Evolutionary conservation across 164 flowering plant genomes (phyloP), one percentile per base, ranked within the genome.

Genomic region (Kingdonia uniflora): DNA sequence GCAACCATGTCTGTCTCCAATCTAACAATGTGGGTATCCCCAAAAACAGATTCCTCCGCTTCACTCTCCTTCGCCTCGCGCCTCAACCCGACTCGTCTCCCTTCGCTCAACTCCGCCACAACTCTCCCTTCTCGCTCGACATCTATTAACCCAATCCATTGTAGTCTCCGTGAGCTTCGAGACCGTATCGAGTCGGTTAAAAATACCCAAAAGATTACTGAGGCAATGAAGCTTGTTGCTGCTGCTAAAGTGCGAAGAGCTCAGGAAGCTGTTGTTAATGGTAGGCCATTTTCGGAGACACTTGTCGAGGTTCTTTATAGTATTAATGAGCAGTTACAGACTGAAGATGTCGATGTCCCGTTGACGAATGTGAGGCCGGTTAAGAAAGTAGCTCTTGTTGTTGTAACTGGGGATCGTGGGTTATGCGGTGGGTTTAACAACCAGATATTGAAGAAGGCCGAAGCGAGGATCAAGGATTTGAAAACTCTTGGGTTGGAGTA

Each of bases 151-250:
- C 55, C 55, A 15, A 71, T 87, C 19, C 74, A 49, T 2, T 80
- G 82, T 53, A 61, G 79, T 17, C 74, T 84, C 19, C 85, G 92
- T 1, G 79, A 82, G 49, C 72, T 89, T 1, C 68, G 83, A 5
- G 73, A 67, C 1, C 72, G 95, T 52, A 78, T 86, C 33, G 71
- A 68, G 7, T 66, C 94, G 0, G 85, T 90, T 14, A 90, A 82
- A 43, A 90, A 60, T 56, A 82, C 95, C 47, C 95, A 90, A 66
- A 87, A 90, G 58, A 74, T 90, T 42, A 80, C 97, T 0, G 95
- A 90, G 65, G 95, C 95, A 5, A 87, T 87, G 91, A 90, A 84
- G 74, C 87, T 90, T 12, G 95, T 91, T 0, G 80, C 97, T 0
- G 96, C 97, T 2, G 95, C 96, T 1, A 87, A 66, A 57, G 82